These are phyloP conservation scores for Fomes fomentarius DNA, from an alignment of 1,284 basidiomycete species.

Conservation along the genomic window DNA sequence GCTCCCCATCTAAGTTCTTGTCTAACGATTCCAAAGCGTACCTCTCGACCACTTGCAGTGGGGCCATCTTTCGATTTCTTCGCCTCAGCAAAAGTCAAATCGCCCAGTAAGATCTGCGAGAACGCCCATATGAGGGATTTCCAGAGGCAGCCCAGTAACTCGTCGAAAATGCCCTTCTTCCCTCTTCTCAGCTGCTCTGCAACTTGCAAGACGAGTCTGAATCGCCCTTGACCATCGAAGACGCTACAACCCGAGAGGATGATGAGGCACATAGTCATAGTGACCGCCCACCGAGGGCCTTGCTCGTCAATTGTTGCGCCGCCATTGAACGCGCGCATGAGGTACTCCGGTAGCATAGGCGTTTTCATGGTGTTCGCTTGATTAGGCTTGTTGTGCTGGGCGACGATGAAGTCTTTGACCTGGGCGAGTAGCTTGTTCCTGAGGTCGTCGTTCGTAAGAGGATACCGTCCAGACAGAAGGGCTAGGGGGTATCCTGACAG, in stretches of 20 bases:
- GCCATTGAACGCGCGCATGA: conserved; percentile 27
- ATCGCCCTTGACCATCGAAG: conserved; percentile 42
- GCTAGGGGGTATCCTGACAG: conserved; percentile 45
- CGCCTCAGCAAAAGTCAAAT: conserved; percentile 21
- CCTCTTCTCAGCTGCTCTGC: conserved; percentile 38
- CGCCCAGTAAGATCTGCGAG: conserved; percentile 27
- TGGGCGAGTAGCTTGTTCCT: conserved; percentile 25
- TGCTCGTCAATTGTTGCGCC: conserved; percentile 19
- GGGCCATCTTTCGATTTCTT: conserved; percentile 7
- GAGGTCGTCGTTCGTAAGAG: conserved; percentile 7
- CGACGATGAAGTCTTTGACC: conserved; percentile 32
- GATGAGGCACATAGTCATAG: conserved; percentile 49
- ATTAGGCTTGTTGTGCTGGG: conserved; percentile 8
- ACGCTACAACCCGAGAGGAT: conserved; percentile 48
- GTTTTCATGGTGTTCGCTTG: not conserved
- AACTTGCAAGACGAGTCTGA: conserved; percentile 44
- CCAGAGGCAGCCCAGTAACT: conserved; percentile 52
- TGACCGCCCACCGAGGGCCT: conserved; percentile 38
- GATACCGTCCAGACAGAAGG: conserved; percentile 22
- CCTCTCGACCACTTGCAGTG: conserved; percentile 18
- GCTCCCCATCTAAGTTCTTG: conserved; percentile 48
- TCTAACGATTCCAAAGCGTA: conserved; percentile 43
- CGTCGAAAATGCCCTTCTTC: conserved; percentile 35
- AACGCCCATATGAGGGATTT: conserved; percentile 59
- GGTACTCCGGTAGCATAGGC: conserved; percentile 18